Evolutionary conservation across 495 filamentous ascomycete genomes (phyloP).

Genomic region (Tuber brumale): DNA sequence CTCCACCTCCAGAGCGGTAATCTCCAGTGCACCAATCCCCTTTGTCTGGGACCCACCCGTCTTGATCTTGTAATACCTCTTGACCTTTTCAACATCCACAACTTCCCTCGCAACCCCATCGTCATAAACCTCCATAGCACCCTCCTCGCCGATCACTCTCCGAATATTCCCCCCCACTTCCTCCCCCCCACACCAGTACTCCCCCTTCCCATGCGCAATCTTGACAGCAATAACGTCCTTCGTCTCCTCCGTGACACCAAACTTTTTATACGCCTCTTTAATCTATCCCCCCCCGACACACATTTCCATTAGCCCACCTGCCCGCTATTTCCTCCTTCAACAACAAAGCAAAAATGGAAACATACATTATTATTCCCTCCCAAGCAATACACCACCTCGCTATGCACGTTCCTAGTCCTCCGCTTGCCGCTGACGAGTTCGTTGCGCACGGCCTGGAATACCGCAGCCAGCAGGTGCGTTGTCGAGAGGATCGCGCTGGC

Average conservation of each 20-base stretch:
- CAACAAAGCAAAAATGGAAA: neutral
- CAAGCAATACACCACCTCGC: conserved; percentile 80
- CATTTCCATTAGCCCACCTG: neutral
- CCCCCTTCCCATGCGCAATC: conserved; percentile 44
- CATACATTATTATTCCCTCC: conserved; percentile 78
- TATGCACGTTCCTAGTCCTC: conserved; percentile 81
- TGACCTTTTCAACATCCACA: conserved; percentile 61
- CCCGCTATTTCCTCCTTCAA: neutral
- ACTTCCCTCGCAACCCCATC: conserved; percentile 45
- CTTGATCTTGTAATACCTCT: conserved; percentile 77
- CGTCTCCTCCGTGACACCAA: conserved; percentile 68
- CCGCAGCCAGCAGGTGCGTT: conserved; percentile 65
- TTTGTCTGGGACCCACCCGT: conserved; percentile 41
- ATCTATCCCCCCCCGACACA: conserved; percentile 54
- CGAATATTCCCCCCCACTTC: conserved; percentile 2
- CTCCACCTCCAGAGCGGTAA: conserved; percentile 54
- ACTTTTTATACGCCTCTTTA: conserved; percentile 78
- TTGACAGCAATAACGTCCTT: conserved; percentile 70
- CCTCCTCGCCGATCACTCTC: conserved; percentile 56
- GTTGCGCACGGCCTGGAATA: conserved; percentile 70
- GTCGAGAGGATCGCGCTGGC: conserved; percentile 50
- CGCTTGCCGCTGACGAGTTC: conserved; percentile 52
- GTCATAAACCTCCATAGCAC: conserved; percentile 57
- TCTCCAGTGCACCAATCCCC: conserved; percentile 37
- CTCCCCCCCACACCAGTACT: neutral